Base-by-base conservation (phyloP, 2,329 filamentous ascomycete genomes). In the Cylindrodendrum hubeiense region DNA sequence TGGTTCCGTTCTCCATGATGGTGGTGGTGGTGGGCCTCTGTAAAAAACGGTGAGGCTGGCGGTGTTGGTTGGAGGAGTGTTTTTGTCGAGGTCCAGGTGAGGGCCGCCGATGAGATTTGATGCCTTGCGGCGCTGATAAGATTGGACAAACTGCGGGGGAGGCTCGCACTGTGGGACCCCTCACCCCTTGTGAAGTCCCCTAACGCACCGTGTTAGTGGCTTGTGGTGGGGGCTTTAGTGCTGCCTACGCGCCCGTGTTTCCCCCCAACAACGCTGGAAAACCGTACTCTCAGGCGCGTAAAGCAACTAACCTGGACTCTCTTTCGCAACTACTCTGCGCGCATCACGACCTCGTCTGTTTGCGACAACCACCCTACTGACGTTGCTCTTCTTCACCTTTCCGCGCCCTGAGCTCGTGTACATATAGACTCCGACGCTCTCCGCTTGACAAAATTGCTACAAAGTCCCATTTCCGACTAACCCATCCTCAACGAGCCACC, bases 1-100 rank as follows among this genome's bases (percentile, higher is more conserved):
- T 82, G 67, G 86, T 85, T 67, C 89, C 89, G 84, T 95, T 95
- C 82, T 95, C 93, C 93, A 95, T 96, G 66, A 69, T 79, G 57
- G 63, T 33, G 17, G 49, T 28, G 55, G 26, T 34, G 46, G 46
- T 26, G 30, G 28, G 33, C 37, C 37, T 46, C 30, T 43, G 34
- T 37, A 41, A 51, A 54, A 49, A 56, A 41, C 30, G 67, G 52
- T 67, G 66, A 33, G 51, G 58, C 59, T 46, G 53, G 58, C 57
- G 52, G 44, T 26, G 55, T 58, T 65, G 57, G 46, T 63, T 58
- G 63, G 63, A 62, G 37, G 68, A 63, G 61, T 61, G 69, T 66
- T 67, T 67, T 66, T 67, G 64, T 67, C 60, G 60, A 57, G 44
- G 61, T 51, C 37, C 49, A 60, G 52, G 51, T 60, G 63, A n/a